Percentiles rank a stretch among this genome's conserved stretches.
Conservation (phyloP, 768 basidiomycete genomes). For the Phlebiopsis gigantea region DNA sequence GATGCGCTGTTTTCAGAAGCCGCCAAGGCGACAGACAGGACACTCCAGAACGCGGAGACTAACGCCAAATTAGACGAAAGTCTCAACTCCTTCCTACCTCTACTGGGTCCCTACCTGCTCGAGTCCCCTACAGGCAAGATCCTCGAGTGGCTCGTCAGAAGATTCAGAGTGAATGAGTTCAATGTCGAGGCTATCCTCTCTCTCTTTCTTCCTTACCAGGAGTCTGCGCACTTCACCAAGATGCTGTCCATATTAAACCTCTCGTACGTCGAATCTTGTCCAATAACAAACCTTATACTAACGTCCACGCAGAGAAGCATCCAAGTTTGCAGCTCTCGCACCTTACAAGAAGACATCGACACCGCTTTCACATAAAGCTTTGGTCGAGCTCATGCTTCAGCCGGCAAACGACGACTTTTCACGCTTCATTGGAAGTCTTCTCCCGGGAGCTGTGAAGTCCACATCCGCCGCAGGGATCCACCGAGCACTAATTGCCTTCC, state of each 20-base stretch:
- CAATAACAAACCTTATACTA: neutral
- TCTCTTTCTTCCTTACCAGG: conserved; percentile 91
- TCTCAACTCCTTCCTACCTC: conserved; percentile 57
- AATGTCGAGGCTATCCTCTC: conserved; percentile 74
- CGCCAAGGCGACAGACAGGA: conserved; percentile 72
- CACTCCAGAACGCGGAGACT: conserved; percentile 60
- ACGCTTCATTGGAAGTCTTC: conserved; percentile 61
- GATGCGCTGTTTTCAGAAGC: conserved; percentile 74
- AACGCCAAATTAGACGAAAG: conserved; percentile 56
- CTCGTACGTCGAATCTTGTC: conserved; percentile 38
- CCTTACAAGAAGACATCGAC: conserved; percentile 76
- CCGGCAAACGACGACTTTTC: conserved; percentile 54
- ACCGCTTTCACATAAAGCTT: conserved; percentile 61
- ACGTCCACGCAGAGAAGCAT: conserved; percentile 41
- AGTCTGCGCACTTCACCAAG: conserved; percentile 90
- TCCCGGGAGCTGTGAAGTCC: conserved; percentile 52
- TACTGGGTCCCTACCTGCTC: conserved; percentile 78
- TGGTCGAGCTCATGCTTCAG: conserved; percentile 74
- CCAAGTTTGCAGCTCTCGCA: conserved; percentile 63
- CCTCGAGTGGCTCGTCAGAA: conserved; percentile 90
- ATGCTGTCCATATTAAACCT: conserved; percentile 85
- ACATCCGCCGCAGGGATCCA: conserved; percentile 30
- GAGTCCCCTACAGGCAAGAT: conserved; percentile 77
- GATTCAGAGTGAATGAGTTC: conserved; percentile 93
- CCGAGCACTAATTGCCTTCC: conserved; percentile 76